These are phyloP conservation scores for Vachellia collinsii DNA, from an alignment of 306 rosid genomes.

Conservation along the genomic window DNA sequence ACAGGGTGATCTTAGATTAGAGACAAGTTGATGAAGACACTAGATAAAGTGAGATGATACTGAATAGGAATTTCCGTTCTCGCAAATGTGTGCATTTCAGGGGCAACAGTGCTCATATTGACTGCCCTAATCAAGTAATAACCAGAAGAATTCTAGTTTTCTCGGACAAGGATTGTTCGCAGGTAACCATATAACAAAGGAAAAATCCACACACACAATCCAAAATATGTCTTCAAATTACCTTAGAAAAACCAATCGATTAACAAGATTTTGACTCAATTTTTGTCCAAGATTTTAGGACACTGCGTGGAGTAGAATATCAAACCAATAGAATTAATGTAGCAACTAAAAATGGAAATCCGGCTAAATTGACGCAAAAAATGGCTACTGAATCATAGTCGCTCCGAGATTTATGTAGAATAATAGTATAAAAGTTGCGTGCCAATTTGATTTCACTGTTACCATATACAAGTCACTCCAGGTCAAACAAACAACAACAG, in stretches of 20 bases:
- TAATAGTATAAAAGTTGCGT: neutral
- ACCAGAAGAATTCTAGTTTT: neutral
- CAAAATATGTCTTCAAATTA: constrained; percentile 6
- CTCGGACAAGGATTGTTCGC: constrained; percentile 3
- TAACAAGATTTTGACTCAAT: neutral
- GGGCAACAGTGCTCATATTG: constrained; percentile 15
- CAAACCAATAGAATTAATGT: constrained; percentile 2
- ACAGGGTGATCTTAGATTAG: neutral
- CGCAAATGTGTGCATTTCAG: neutral
- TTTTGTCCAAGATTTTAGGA: neutral
- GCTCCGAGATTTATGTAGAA: neutral
- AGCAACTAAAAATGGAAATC: constrained; percentile 7
- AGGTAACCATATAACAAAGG: neutral
- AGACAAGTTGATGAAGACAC: constrained; percentile 10
- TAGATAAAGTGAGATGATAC: constrained; percentile 11
- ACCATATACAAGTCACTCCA: neutral
- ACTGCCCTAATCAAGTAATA: constrained; percentile 18
- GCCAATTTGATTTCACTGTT: constrained; percentile 2
- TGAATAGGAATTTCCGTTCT: neutral
- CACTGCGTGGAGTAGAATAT: neutral
- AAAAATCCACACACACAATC: neutral
- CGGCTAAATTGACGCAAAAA: neutral
- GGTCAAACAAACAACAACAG: constrained; percentile 18
- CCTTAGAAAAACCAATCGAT: constrained; percentile 9
- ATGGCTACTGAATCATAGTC: constrained; percentile 4